Evolutionary conservation across 345 rosid genomes (phyloP), one percentile per base, ranked within the genome.

Genomic region (Eucalyptus polyanthemos): DNA sequence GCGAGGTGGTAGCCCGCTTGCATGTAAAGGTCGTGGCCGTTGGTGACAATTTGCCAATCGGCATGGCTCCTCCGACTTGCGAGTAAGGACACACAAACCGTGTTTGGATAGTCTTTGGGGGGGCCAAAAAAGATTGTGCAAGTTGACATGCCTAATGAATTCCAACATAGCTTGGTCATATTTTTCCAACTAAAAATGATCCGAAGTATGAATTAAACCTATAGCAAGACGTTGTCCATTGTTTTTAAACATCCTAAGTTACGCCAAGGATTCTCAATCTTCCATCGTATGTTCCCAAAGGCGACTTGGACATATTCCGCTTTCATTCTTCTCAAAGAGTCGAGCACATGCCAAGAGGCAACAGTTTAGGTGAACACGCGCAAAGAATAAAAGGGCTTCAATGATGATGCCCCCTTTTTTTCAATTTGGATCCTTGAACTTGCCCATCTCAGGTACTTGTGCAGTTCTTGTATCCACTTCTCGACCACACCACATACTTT

Each of bases 351-450:
- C 83, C 45, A 37, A 22, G 83, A 21, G 12, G 47, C 83, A 76
- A 21, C 27, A 37, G 4, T 44, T 19, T 24, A 37, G 45, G 47
- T 21, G 83, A 76, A 37, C 83, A 37, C 42, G 83, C 42, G 45
- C 15, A 37, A 37, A 19, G 25, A 72, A 17, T 25, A 37, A 76
- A 76, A 37, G 83, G 27, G 47, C 27, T 37, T 37, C 24, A 76
- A 37, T 76, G 47, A 76, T 21, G 22, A 76, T 37, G 44, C 83
- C 83, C 45, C 12, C 6, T 21, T 17, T n/a, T n/a, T 76, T 11
- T 11, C 14, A 21, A 11, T 76, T 76, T 21, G 95, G 93, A 92
- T 94, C 95, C 92, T 94, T 95, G 96, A 95, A 96, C 94, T 93
- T 94, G 96, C 94, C 96, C 97, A 93, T 91, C 90, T 94, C 81